Percentiles rank a stretch among this genome's conserved stretches.
phyloP scores from a whole-genome alignment of 148 eudicot species.

The Rhododendron ferrugineum region DNA sequence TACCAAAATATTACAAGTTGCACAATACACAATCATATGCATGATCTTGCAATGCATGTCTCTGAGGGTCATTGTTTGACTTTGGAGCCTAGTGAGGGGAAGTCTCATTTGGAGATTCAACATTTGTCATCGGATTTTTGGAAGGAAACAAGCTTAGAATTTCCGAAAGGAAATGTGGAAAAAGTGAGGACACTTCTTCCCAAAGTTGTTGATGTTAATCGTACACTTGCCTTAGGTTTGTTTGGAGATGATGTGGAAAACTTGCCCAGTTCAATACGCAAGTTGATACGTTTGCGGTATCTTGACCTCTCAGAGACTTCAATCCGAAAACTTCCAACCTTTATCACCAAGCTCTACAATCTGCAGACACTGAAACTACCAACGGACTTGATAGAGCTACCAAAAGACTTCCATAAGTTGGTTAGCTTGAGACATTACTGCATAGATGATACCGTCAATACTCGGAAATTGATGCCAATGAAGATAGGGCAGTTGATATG shows the following conservation, averaged over 20 bases:
- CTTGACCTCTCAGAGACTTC: constrained; percentile 1
- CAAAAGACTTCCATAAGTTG: neutral
- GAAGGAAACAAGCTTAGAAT: neutral
- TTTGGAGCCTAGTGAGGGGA: neutral
- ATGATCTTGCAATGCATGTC: neutral
- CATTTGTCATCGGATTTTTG: neutral
- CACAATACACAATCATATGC: neutral
- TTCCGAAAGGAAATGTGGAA: neutral
- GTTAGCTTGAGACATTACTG: constrained; percentile 5
- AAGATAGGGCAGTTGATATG: no score
- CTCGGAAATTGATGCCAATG: no score
- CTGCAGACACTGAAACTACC: constrained; percentile 5
- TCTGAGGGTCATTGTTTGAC: neutral
- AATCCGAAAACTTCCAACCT: neutral
- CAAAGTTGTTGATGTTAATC: neutral
- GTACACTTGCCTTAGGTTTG: neutral
- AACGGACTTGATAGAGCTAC: neutral
- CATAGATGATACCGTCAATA: neutral
- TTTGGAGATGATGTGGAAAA: neutral
- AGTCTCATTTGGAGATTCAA: neutral
- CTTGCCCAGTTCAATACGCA: neutral
- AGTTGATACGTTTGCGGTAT: neutral
- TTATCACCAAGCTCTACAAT: neutral
- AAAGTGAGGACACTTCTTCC: neutral
- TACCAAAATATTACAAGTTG: neutral